These are phyloP conservation scores for Hypholoma fasciculare DNA, from an alignment of 768 basidiomycete species.

Conservation along the genomic window DNA sequence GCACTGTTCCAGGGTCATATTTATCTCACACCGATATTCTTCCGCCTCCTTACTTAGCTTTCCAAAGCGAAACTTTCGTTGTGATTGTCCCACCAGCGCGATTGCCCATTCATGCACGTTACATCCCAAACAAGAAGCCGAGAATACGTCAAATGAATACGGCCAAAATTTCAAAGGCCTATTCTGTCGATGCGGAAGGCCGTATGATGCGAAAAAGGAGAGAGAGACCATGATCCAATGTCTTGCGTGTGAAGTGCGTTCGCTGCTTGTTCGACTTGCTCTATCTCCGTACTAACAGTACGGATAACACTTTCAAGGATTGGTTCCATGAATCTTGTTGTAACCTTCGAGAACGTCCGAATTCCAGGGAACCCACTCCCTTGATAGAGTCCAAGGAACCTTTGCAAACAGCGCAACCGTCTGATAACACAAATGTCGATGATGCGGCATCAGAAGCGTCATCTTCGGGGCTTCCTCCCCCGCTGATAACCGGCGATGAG, in stretches of 20 bases:
- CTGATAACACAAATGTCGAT: constrained; percentile 28
- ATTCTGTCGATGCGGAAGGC: constrained; percentile 75
- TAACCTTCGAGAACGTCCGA: constrained; percentile 69
- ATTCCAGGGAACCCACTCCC: constrained; percentile 43
- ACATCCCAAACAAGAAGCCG: constrained; percentile 51
- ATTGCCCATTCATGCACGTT: constrained; percentile 65
- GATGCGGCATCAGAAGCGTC: constrained; percentile 63
- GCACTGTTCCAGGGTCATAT: constrained; percentile 2
- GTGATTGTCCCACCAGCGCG: constrained; percentile 77
- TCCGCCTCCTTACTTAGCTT: constrained; percentile 41
- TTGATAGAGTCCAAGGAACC: constrained; percentile 10
- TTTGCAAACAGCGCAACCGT: not conserved
- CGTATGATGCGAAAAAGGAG: constrained; percentile 75
- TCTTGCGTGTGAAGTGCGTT: constrained; percentile 76
- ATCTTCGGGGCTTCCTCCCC: constrained; percentile 64
- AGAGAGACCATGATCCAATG: constrained; percentile 90
- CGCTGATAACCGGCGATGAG: constrained; percentile 63
- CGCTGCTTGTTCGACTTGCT: not conserved
- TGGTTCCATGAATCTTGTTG: constrained; percentile 93
- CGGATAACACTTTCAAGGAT: constrained; percentile 46
- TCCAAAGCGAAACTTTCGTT: constrained; percentile 80
- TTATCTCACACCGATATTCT: constrained; percentile 13
- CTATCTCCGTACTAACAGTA: not conserved
- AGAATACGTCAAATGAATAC: constrained; percentile 63
- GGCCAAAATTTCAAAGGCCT: constrained; percentile 69